Evolutionary conservation across 805 yeast genomes (phyloP), one percentile per base, ranked within the genome.

Genomic region (Cephaloascus albidus): DNA sequence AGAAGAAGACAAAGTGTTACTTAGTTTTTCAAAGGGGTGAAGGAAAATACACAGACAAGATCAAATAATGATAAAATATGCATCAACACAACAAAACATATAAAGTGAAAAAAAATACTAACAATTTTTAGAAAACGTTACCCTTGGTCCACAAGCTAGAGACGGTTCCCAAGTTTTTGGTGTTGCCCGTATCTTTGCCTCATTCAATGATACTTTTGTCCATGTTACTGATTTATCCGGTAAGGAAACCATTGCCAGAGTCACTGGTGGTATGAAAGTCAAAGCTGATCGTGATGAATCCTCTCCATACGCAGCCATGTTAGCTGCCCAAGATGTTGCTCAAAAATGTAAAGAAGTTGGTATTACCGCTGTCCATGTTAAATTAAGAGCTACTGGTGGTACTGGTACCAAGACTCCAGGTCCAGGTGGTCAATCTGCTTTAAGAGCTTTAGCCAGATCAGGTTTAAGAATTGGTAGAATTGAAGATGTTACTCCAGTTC

Each of bases 271-370:
- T 76, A 93, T 93, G 98, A 93, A 93, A 82, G 99, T 93, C 73
- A 93, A 93, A 83, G 98, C 98, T 63, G 99, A 93, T 80, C 87
- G 97, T 80, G 99, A 94, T 72, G 98, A 93, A 82, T 90, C 97
- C 50, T 86, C 98, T 56, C 98, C 99, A 72, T 93, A 93, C 85
- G 99, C 99, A 68, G 98, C 97, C 66, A 93, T 93, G 98, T 85
- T 93, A 80, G 99, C 99, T 69, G 97, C 99, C 57, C 99, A 93
- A 80, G 99, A 94, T 67, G 99, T 85, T 63, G 98, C 98, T 63
- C 90, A 70, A 58, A 88, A 84, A 74, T 89, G 97, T 82, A 90
- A 89, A 82, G 99, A 93, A 80, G 97, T 93, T 55, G 99, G 99
- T 71, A 90, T 93, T 69, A 93, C 95, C 60, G 99, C 99, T 55